Percentiles rank a stretch among this genome's conserved stretches.
Evolutionary conservation across 2,329 filamentous ascomycete genomes (phyloP).

Genomic region (Cladosporium sp.): DNA sequence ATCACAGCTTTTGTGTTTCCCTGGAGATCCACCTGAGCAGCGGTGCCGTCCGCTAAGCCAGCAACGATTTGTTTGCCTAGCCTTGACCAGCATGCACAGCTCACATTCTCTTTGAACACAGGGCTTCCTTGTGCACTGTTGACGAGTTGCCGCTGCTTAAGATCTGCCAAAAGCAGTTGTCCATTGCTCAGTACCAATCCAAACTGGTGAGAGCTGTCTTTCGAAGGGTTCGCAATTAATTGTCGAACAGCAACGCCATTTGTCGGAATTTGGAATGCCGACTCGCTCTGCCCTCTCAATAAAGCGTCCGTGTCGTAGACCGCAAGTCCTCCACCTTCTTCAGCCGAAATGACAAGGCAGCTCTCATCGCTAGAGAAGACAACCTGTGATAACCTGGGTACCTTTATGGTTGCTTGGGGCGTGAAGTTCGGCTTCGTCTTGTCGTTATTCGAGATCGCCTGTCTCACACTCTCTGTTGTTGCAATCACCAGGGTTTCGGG

Average conservation of each 20-base stretch:
- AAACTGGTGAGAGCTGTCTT: conserved; percentile 58
- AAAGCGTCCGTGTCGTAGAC: conserved; percentile 74
- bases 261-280: conserved; percentile 72
- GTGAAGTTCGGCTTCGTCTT: conserved; percentile 51
- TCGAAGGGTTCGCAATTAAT: conserved; percentile 73
- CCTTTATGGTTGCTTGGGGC: conserved; percentile 67
- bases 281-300: conserved; percentile 60
- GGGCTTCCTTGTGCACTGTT: conserved; percentile 55
- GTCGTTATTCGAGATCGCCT: conserved; percentile 56
- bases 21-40: conserved; percentile 77
- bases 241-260: conserved; percentile 69
- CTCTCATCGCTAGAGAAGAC: conserved; percentile 87
- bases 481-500: conserved; percentile 75
- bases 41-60: conserved; percentile 74
- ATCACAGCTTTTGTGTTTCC: conserved; percentile 74
- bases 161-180: conserved; percentile 76
- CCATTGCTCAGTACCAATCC: conserved; percentile 77
- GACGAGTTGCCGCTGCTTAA: conserved; percentile 62
- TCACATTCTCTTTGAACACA: conserved; percentile 69
- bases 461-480: conserved; percentile 71
- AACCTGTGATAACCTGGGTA: conserved; percentile 80
- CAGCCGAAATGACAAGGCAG: conserved; percentile 76
- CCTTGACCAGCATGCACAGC: conserved; percentile 84
- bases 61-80: conserved; percentile 90
- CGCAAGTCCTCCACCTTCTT: conserved; percentile 73